Base-by-base conservation (phyloP, 345 rosid species). In the Balakata baccata region DNA sequence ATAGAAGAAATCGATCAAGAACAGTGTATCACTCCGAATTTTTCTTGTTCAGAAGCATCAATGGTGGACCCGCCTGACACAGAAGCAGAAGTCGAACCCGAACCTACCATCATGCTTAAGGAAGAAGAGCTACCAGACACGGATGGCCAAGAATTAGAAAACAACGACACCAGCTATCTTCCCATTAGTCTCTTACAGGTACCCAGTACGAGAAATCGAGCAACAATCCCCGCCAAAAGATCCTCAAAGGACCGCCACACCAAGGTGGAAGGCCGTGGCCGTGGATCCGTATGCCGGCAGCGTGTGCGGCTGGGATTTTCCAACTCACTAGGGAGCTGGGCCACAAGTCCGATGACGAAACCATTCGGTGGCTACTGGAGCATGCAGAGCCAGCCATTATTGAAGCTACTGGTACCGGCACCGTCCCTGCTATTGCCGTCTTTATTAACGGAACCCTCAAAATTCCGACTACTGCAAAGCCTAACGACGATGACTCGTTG, bases 181-280 rank as follows among this genome's bases (percentile, higher is more conserved):
- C 79, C 84, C 11, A 62, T 43, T 43, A 69, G 39, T 51, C 71
- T 68, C 59, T 75, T 66, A 2, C 76, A 63, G 66, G 75, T 75
- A 39, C 66, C 80, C 71, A 2, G 52, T 38, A 63, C 64, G 67
- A 63, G 58, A 68, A 22, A 70, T 45, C 76, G 80, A 43, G 34
- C 77, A 38, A 77, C 65, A 5, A 84, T 17, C 7, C 73, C 74
- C 12, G 66, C 84, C 14, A 88, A 82, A 70, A 77, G 86, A 17
- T 77, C 85, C 9, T 67, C 86, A 0, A 90, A 84, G 74, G 97
- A 92, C 82, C 89, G 96, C 37, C 97, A 92, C 85, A 87, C 94
- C 0, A 92, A 92, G 75, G 97, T 92, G 6, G 96, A 92, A 69
- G 97, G 97, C 47, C 92, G 94, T 5, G 97, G 97, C 51, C 86